phyloP scores from a whole-genome alignment of 192 early-diverging fungal genomes.

The Coemansia sp. region DNA sequence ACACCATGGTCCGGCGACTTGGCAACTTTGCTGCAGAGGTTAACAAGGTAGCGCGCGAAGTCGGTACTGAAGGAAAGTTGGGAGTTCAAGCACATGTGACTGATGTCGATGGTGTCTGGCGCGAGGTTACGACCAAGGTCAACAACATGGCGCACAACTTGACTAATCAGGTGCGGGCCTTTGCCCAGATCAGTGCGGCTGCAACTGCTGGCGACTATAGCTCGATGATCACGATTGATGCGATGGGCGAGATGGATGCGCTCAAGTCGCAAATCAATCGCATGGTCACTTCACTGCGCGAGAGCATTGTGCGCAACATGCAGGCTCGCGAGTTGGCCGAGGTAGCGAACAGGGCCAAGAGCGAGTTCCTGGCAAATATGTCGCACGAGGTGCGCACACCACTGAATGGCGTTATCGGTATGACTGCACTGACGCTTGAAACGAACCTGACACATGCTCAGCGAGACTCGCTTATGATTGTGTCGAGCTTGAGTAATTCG shows the following conservation, averaged over 20 bases:
- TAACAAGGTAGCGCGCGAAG: constrained; percentile 62
- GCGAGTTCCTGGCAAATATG: constrained; percentile 75
- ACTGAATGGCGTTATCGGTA: constrained; percentile 79
- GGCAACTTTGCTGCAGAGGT: constrained; percentile 61
- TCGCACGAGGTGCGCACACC: constrained; percentile 82
- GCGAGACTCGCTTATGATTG: constrained; percentile 79
- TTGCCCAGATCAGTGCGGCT: constrained; percentile 73
- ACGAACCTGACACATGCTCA: constrained; percentile 75
- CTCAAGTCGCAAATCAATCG: constrained; percentile 83
- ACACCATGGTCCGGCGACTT: constrained; percentile 53
- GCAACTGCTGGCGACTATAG: constrained; percentile 71
- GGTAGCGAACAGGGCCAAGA: constrained; percentile 77
- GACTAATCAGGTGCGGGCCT: constrained; percentile 76
- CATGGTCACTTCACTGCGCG: constrained; percentile 75
- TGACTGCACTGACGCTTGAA: constrained; percentile 71
- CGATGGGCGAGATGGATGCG: constrained; percentile 82
- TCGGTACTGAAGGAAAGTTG: constrained; percentile 70
- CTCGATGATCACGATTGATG: constrained; percentile 71
- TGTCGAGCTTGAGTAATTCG: constrained; percentile 67
- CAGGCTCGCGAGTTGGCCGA: constrained; percentile 77
- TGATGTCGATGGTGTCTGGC: constrained; percentile 74
- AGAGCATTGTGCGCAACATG: constrained; percentile 74
- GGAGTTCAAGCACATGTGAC: constrained; percentile 73
- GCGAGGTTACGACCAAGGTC: constrained; percentile 71
- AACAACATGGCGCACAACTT: constrained; percentile 74